phyloP scores from a whole-genome alignment of 192 early-diverging fungal species.

The Linnemannia schmuckeri region DNA sequence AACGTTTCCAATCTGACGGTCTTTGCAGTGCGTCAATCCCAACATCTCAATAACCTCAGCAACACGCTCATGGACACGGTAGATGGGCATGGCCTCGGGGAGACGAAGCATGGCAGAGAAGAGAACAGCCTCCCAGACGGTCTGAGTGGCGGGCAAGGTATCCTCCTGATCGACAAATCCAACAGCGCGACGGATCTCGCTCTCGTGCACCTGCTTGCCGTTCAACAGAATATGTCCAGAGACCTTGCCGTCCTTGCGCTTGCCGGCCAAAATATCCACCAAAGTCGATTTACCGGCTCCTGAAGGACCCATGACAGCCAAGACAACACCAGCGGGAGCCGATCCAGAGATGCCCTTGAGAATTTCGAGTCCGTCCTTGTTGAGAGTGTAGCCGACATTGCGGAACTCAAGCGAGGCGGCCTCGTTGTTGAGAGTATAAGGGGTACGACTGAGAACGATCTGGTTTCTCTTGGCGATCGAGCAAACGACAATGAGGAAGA shows the following conservation, averaged over 20 bases:
- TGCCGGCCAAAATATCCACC: conserved; percentile 84
- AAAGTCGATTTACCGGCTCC: conserved; percentile 94
- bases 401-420: conserved; percentile 49
- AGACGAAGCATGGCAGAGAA: conserved; percentile 81
- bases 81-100: conserved; percentile 65
- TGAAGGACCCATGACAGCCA: conserved; percentile 93
- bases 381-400: conserved; percentile 46
- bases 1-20: conserved; percentile 69
- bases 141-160: conserved; percentile 67
- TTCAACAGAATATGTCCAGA: conserved; percentile 68
- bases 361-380: conserved; percentile 70
- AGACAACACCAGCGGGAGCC: conserved; percentile 77
- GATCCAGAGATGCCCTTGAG: conserved; percentile 80
- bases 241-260: conserved; percentile 68
- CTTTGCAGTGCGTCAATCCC: conserved; percentile 65
- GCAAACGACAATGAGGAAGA: conserved; percentile 28
- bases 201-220: conserved; percentile 53
- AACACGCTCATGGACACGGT: conserved; percentile 64
- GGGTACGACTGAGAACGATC: conserved; percentile 12
- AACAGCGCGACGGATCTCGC: conserved; percentile 73
- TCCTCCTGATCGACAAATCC: conserved; percentile 82
- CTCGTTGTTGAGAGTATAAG: conserved; percentile 24
- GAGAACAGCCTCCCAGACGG: conserved; percentile 83
- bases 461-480: conserved; percentile 33
- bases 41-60: conserved; percentile 70